A percentile compares a stretch with the other conserved stretches of the same genome.
Evolutionary conservation across 768 basidiomycete species (phyloP).

Genomic region (Holtermannia corniformis): DNA sequence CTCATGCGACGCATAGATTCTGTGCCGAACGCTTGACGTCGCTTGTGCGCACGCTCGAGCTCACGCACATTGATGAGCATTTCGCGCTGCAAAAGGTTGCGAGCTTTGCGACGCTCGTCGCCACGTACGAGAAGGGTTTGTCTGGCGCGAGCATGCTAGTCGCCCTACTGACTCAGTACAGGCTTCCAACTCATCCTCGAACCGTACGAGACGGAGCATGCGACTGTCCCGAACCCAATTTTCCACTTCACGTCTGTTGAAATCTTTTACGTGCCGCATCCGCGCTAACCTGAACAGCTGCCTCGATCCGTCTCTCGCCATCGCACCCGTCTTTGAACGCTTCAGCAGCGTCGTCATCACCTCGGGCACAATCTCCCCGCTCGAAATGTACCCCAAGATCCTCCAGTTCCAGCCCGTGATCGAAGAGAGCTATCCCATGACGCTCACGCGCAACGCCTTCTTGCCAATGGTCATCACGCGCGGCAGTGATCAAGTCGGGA

Average conservation of each 20-base stretch:
- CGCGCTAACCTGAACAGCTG: conserved; percentile 52
- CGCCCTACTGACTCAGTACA: conserved; percentile 35
- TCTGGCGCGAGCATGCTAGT: conserved; percentile 1
- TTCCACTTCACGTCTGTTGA: conserved; percentile 82
- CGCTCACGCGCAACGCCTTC: conserved; percentile 89
- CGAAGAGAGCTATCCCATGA: conserved; percentile 96
- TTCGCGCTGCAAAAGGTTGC: conserved; percentile 90
- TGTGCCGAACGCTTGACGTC: conserved; percentile 94
- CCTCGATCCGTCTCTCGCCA: conserved; percentile 92
- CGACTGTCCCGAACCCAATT: conserved; percentile 95
- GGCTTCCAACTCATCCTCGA: conserved; percentile 95
- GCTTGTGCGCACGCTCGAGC: conserved; percentile 79
- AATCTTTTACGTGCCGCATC: neutral
- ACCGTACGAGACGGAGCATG: conserved; percentile 96
- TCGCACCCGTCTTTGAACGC: conserved; percentile 94
- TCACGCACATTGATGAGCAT: conserved; percentile 83
- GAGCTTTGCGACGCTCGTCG: conserved; percentile 86
- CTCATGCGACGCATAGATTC: conserved; percentile 55
- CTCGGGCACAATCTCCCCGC: conserved; percentile 92
- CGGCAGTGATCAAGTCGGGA: conserved; percentile 95
- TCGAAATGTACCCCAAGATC: conserved; percentile 99
- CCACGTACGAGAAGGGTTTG: conserved; percentile 92
- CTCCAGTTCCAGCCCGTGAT: conserved; percentile 94
- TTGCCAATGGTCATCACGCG: conserved; percentile 93
- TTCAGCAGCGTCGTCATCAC: conserved; percentile 98